Evolutionary conservation across 208 protist genomes (phyloP), one percentile per base, ranked within the genome.

Genomic region (Leishmania martiniquensis): DNA sequence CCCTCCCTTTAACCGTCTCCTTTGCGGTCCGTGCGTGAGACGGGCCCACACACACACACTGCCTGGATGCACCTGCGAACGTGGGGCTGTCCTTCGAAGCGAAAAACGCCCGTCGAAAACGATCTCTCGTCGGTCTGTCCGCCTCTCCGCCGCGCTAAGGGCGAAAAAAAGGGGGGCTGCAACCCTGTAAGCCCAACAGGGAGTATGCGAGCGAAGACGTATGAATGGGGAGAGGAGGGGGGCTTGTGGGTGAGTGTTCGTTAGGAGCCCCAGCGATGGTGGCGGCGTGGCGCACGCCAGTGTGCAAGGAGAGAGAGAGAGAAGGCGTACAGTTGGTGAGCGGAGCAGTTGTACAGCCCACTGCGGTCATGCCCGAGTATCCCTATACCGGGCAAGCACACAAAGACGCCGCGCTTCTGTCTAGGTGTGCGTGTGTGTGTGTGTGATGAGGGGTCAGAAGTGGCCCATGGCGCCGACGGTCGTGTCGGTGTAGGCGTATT

Each of bases 271-370:
- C 44, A 2, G 37, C 13, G 62, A 25, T 22, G 54, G 37, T 45
- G 37, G 32, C 52, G 52, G 22, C 52, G 52, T 62, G 15, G 57
- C 37, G 57, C 29, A 22, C 57, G 17, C 22, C 13, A 67, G 62
- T 9, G 34, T 20, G 62, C 15, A 44, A 39, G 17, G 5, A 39
- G 59, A 7, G 62, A 9, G 60, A 25, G 65, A 76, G 74, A 72
- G 54, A 88, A 68, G 75, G 51, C 79, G 52, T 29, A 34, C 13
- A n/a, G 62, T 15, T 6, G 15, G 37, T 44, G 37, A 22, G 12
- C 17, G 57, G 2, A 20, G 57, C 25, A 25, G 3, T 39, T 39
- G 57, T 10, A 13, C 22, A 63, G 29, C 12, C 17, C 29, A n/a
- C n/a, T n/a, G n/a, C n/a, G n/a, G n/a, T n/a, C n/a, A n/a, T n/a